Conservation (phyloP, 169 alveolate genomes). For the Toxoplasma gondii region DNA sequence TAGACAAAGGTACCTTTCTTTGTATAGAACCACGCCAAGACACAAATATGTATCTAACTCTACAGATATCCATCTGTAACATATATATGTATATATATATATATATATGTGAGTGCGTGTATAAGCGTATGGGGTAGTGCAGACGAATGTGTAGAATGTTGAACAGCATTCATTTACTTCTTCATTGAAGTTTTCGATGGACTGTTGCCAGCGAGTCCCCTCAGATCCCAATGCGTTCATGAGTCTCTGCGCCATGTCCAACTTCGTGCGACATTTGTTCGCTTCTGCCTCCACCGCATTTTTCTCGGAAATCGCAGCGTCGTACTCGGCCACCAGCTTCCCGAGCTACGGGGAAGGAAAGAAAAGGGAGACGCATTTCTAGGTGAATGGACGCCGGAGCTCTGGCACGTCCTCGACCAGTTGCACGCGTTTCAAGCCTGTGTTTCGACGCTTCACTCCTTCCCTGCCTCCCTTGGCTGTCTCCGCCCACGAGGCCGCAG, state of each 20-base stretch:
- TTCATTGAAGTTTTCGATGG: slow-evolving; percentile 87
- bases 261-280: slow-evolving; percentile 91
- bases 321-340: slow-evolving; percentile 74
- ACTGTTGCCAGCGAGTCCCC: slow-evolving; percentile 93
- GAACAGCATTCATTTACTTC: slow-evolving; percentile 28
- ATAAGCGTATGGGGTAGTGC: too few relatives aligned
- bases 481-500: too few relatives aligned
- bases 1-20: too few relatives aligned
- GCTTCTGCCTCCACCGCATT: slow-evolving; percentile 93
- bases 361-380: background rate
- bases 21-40: too few relatives aligned
- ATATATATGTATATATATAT: too few relatives aligned
- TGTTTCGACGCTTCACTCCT: too few relatives aligned
- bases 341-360: slow-evolving; percentile 34
- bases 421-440: background rate
- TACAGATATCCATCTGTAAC: too few relatives aligned
- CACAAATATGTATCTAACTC: too few relatives aligned
- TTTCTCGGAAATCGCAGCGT: slow-evolving; percentile 93
- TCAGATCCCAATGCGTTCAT: slow-evolving; percentile 93
- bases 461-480: too few relatives aligned
- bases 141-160: background rate
- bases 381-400: background rate
- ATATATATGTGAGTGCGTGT: too few relatives aligned
- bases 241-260: slow-evolving; percentile 92
- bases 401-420: background rate